Conservation (phyloP, 345 rosid genomes). For the Corymbia maculata region DNA sequence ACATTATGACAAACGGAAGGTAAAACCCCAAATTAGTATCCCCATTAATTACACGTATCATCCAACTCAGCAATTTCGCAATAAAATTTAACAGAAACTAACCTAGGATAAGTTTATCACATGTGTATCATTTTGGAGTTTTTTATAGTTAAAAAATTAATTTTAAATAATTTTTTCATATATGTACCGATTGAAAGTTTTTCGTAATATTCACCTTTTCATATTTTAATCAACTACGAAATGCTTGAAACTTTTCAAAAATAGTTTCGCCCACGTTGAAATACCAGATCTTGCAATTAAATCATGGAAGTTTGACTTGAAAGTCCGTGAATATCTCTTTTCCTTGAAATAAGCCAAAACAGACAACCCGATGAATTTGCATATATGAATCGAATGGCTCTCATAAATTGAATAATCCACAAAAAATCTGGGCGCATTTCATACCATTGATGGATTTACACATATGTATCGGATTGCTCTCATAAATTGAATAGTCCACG, state of each 20-base stretch:
- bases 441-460: neutral
- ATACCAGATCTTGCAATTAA: neutral
- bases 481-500: neutral
- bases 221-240: neutral
- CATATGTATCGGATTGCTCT: neutral
- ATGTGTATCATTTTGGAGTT: neutral
- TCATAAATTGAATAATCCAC: neutral
- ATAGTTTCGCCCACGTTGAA: neutral
- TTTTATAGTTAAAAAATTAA: neutral
- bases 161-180: fast-evolving
- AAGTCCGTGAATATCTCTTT: neutral
- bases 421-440: neutral
- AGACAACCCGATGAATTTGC: neutral
- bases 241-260: neutral
- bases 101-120: neutral
- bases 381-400: neutral
- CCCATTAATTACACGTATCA: fast-evolving
- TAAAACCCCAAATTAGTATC: neutral
- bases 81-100: neutral
- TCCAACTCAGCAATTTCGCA: neutral
- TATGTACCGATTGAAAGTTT: neutral
- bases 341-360: neutral
- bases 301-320: neutral
- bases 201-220: neutral
- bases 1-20: neutral